These are phyloP conservation scores for Cystobasidium onofrii DNA, from an alignment of 768 basidiomycete genomes.

Conservation along the genomic window DNA sequence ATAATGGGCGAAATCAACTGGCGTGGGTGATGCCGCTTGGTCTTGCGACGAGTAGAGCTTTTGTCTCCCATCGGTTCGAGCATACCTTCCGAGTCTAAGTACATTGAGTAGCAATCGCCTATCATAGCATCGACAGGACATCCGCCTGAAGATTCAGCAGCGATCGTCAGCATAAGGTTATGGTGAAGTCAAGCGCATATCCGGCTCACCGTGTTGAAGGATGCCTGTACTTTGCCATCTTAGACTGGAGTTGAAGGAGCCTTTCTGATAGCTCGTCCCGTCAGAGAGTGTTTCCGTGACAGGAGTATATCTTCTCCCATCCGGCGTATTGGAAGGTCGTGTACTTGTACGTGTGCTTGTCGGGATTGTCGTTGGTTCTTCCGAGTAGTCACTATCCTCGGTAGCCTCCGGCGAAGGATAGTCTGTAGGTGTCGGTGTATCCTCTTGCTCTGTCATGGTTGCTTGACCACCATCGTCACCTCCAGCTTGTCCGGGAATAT, in stretches of 20 bases:
- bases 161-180: too few relatives aligned
- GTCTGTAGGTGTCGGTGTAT: neutral
- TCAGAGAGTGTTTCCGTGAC: slow-evolving; percentile 1
- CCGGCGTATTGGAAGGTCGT: neutral
- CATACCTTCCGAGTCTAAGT: neutral
- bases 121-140: slow-evolving; percentile 24
- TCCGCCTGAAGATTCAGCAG: slow-evolving; percentile 56
- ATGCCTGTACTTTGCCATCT: slow-evolving; percentile 7
- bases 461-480: neutral
- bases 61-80: slow-evolving; percentile 1
- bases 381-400: neutral
- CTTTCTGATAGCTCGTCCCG: neutral
- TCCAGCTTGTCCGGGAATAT: neutral
- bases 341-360: neutral
- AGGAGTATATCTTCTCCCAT: neutral
- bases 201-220: neutral
- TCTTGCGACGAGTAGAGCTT: neutral
- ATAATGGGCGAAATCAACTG: neutral
- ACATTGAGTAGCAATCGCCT: slow-evolving; percentile 15
- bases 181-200: neutral
- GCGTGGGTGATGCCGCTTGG: neutral
- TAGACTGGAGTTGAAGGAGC: slow-evolving; percentile 2
- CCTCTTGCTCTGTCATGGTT: neutral
- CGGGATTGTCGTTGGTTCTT: neutral
- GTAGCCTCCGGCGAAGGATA: neutral